Percentiles rank a stretch among this genome's conserved stretches.
Conservation (phyloP, 2,329 filamentous ascomycete species). For the Exophiala bonariae region DNA sequence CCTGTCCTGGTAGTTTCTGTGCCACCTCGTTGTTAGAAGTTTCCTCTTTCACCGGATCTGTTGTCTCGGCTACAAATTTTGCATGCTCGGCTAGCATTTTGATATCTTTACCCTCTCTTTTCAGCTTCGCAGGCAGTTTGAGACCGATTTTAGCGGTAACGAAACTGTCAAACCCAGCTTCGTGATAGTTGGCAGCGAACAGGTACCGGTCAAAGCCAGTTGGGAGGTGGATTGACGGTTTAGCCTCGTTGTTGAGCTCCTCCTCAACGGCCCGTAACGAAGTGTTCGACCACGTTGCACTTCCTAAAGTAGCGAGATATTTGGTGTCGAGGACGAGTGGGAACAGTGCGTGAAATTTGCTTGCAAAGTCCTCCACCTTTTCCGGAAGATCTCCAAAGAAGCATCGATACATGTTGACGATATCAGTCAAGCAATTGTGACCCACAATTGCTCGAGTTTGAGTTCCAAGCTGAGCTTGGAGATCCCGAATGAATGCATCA, state of each 20-base stretch:
- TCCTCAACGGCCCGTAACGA: slow-evolving; percentile 52
- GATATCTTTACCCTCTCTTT: slow-evolving; percentile 30
- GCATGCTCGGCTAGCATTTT: slow-evolving; percentile 7
- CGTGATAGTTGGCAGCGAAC: slow-evolving; percentile 47
- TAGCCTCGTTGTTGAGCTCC: slow-evolving; percentile 38
- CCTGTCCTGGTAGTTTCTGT: neutral
- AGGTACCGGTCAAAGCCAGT: slow-evolving; percentile 36
- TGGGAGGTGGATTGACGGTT: slow-evolving; percentile 37
- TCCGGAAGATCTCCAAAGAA: slow-evolving; percentile 61
- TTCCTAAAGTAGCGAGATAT: slow-evolving; percentile 55
- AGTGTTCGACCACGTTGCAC: slow-evolving; percentile 33
- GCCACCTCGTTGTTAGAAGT: neutral
- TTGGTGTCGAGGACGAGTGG: slow-evolving; percentile 63
- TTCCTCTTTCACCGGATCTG: neutral
- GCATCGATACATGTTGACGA: slow-evolving; percentile 61
- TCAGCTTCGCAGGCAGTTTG: slow-evolving; percentile 47
- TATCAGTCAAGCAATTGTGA: slow-evolving; percentile 64
- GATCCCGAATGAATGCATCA: slow-evolving; percentile 28
- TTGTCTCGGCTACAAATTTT: neutral
- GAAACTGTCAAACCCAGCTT: slow-evolving; percentile 65
- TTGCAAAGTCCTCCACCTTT: slow-evolving; percentile 54
- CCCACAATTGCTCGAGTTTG: slow-evolving; percentile 57
- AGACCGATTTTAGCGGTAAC: slow-evolving; percentile 61
- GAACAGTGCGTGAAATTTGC: slow-evolving; percentile 53
- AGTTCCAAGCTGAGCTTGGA: slow-evolving; percentile 44